Conservation (phyloP, 2,329 filamentous ascomycete genomes). For the Didymella arachidicola region DNA sequence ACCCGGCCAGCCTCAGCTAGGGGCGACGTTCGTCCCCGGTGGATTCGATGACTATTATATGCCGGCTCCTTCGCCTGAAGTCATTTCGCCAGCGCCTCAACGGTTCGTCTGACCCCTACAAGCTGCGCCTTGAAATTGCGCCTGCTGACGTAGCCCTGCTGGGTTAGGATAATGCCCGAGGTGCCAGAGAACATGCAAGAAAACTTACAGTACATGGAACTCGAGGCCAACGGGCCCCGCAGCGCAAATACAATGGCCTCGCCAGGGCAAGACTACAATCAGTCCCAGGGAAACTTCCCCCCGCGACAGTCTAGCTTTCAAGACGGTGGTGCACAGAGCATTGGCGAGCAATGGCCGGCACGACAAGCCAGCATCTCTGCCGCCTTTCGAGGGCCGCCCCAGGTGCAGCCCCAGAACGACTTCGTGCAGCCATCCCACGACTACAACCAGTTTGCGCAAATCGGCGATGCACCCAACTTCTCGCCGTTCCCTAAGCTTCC, state of each 20-base stretch:
- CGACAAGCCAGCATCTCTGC: slow-evolving; percentile 49
- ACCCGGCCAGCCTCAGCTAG: slow-evolving; percentile 46
- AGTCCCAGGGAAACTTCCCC: slow-evolving; percentile 39
- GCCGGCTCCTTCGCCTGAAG: slow-evolving; percentile 62
- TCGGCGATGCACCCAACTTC: slow-evolving; percentile 74
- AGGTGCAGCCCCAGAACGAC: slow-evolving; percentile 41
- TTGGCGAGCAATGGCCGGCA: slow-evolving; percentile 41
- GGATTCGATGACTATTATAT: slow-evolving; percentile 73
- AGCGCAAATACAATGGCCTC: slow-evolving; percentile 40
- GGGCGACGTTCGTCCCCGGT: slow-evolving; percentile 73
- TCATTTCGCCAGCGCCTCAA: slow-evolving; percentile 74
- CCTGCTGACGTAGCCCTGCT: slow-evolving; percentile 40
- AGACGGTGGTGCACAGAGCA: slow-evolving; percentile 27
- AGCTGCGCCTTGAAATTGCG: slow-evolving; percentile 33
- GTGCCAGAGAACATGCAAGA: slow-evolving; percentile 97
- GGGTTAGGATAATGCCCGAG: slow-evolving; percentile 84
- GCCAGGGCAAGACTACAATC: slow-evolving; percentile 40
- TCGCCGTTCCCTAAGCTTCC: slow-evolving; percentile 89
- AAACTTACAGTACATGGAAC: slow-evolving; percentile 88
- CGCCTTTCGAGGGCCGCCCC: slow-evolving; percentile 48
- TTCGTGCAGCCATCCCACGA: slow-evolving; percentile 45
- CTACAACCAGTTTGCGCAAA: slow-evolving; percentile 50
- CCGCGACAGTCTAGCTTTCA: slow-evolving; percentile 45
- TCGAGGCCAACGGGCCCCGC: slow-evolving; percentile 68
- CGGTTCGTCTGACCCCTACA: slow-evolving; percentile 59